Conservation (phyloP, 352 stramenopile genomes). For the Phytophthora hybrid region DNA sequence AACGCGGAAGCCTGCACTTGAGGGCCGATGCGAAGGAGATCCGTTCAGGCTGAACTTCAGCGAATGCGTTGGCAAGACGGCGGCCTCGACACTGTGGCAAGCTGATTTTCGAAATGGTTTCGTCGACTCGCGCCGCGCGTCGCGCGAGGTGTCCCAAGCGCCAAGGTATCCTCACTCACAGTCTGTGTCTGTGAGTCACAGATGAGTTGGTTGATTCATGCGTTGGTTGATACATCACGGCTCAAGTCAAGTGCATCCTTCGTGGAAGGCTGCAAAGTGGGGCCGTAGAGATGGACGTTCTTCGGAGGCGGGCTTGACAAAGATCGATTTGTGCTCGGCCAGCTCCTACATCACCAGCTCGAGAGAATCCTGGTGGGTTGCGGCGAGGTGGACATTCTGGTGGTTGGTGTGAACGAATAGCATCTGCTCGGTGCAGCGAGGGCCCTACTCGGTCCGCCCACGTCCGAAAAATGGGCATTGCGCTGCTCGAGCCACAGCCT, state of each 20-base stretch:
- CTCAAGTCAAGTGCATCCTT: slow-evolving; percentile 21
- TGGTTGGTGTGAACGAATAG: slow-evolving; percentile 18
- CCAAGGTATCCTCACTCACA: background rate
- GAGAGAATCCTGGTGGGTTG: background rate
- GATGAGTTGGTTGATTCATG: slow-evolving; percentile 1
- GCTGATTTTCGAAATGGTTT: slow-evolving; percentile 41
- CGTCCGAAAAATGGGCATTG: background rate
- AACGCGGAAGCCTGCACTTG: background rate
- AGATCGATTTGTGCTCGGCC: background rate
- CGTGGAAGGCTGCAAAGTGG: background rate
- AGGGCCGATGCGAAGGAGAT: too few species aligned
- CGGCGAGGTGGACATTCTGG: background rate
- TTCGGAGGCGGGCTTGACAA: background rate
- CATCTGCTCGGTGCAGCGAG: slow-evolving; percentile 15
- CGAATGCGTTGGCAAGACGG: slow-evolving; percentile 15
- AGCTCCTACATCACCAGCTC: slow-evolving; percentile 27
- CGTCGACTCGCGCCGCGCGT: slow-evolving; percentile 21
- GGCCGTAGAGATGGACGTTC: background rate
- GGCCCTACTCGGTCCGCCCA: too few species aligned
- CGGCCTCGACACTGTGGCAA: background rate
- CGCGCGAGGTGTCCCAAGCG: background rate
- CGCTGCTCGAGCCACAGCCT: background rate
- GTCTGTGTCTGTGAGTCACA: too few species aligned
- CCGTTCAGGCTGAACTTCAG: too few species aligned
- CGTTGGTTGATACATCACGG: background rate